Base-by-base conservation (phyloP, 2,329 filamentous ascomycete genomes). In the Paecilomyces variotii region DNA sequence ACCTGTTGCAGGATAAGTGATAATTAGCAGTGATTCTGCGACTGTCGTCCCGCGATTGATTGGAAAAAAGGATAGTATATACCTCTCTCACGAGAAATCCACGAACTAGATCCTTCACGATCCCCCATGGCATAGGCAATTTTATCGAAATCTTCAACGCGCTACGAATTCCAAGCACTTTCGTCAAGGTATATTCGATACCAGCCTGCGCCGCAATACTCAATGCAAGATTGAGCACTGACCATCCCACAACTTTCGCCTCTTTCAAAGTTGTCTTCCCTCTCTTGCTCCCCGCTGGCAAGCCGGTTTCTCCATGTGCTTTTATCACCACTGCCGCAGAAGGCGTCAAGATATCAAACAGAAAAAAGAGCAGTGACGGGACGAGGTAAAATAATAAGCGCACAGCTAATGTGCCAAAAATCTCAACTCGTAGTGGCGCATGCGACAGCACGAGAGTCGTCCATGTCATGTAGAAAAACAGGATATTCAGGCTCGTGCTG, bases 381-480 rank as follows among this genome's bases (percentile, higher is more conserved):
- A 89, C 56, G 2, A 94, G 76, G 75, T 87, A 95, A 67, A 92
- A 85, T 3, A 89, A 63, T 9, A 87, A 59, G 50, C 89, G 87
- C 54, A 91, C 78, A 26, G 83, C 82, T 4, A 90, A 71, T 0
- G 87, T 87, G 57, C 87, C 89, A 56, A 89, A 78, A 0, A 94
- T 71, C 71, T 96, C 90, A 59, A 96, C 84, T 59, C 84, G 83
- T 14, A 94, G 78, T 0, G 89, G 86, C 0, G 87, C 81, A 67
- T 95, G 88, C 5, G 88, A 88, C 2, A 93, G 78, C 45, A 95
- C 85, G 32, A 97, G 81, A 0, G 90, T 93, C 4, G 86, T 85
- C 91, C 91, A 96, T 65, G 90, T 93, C 77, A 96, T 83, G 72
- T 91, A 93, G 74, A 96, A 94, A 78, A 96, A 92, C 62, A 95